These are phyloP conservation scores for Leccinum barrowsii DNA, from an alignment of 768 basidiomycete genomes.

Conservation along the genomic window DNA sequence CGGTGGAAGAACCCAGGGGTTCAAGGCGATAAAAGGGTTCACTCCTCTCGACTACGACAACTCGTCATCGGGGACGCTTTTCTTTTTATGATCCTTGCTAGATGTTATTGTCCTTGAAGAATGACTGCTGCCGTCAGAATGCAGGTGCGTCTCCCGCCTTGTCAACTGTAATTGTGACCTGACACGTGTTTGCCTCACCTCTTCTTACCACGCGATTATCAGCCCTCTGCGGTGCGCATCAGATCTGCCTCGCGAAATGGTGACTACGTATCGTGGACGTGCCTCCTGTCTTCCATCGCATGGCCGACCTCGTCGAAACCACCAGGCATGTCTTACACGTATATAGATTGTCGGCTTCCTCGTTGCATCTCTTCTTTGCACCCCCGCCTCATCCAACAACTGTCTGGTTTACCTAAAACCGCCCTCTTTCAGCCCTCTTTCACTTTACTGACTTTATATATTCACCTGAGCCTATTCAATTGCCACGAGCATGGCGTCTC, in stretches of 20 bases:
- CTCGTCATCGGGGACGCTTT: slow-evolving; percentile 2
- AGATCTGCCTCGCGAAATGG: slow-evolving; percentile 25
- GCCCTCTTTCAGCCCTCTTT: slow-evolving; percentile 4
- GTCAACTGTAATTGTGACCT: background rate
- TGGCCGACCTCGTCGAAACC: slow-evolving; percentile 36
- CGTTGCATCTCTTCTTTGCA: slow-evolving; percentile 19
- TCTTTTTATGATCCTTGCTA: slow-evolving; percentile 15
- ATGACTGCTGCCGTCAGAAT: slow-evolving; percentile 4
- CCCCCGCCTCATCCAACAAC: slow-evolving; percentile 14
- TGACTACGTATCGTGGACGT: slow-evolving; percentile 14
- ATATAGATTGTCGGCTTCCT: slow-evolving; percentile 28
- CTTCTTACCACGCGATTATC: slow-evolving; percentile 34
- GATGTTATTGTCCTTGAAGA: slow-evolving; percentile 1
- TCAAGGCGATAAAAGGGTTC: background rate
- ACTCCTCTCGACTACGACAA: background rate
- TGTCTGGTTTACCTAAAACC: slow-evolving; percentile 8
- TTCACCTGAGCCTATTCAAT: background rate
- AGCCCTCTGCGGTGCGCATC: slow-evolving; percentile 30
- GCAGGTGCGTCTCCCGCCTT: slow-evolving; percentile 11
- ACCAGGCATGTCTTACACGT: slow-evolving; percentile 28
- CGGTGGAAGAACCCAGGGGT: background rate
- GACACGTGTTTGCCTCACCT: slow-evolving; percentile 33
- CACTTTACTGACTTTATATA: slow-evolving; percentile 8
- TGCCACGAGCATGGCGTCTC: slow-evolving; percentile 28
- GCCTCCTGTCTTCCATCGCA: slow-evolving; percentile 26